A percentile compares a stretch with the other conserved stretches of the same genome.
These are phyloP conservation scores for Trichophaea hybrida DNA, from an alignment of 2,329 filamentous ascomycete genomes.

Conservation along the genomic window DNA sequence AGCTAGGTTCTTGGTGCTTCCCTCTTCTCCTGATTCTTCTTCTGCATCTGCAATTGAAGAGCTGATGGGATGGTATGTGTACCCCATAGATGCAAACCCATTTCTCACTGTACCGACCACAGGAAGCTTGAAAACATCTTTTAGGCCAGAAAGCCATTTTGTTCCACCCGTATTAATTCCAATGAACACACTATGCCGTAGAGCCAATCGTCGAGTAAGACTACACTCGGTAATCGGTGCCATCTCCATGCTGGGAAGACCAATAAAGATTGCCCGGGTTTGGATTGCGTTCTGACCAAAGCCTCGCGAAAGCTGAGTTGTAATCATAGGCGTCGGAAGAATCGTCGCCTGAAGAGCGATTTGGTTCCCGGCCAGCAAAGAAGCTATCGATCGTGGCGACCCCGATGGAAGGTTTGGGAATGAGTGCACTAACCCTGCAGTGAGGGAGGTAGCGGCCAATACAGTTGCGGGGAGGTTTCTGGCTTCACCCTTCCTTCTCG, in stretches of 20 bases:
- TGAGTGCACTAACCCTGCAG: conserved; percentile 1
- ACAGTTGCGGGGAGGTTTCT: not conserved
- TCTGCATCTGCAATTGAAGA: conserved; percentile 3
- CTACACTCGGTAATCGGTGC: conserved; percentile 13
- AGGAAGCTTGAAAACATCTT: conserved; percentile 5
- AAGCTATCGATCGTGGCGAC: conserved; percentile 10
- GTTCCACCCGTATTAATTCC: conserved; percentile 13
- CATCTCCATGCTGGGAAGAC: not conserved
- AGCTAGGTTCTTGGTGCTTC: not conserved
- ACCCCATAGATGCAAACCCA: conserved; percentile 17
- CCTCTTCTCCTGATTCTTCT: not conserved
- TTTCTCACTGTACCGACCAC: not conserved
- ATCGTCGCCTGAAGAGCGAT: conserved; percentile 9
- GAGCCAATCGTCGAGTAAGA: conserved; percentile 8
- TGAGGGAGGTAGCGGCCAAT: not conserved
- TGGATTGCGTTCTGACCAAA: conserved; percentile 11
- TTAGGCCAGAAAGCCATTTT: conserved; percentile 2
- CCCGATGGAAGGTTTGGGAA: conserved; percentile 12
- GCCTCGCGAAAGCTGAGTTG: conserved; percentile 9
- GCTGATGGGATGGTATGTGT: conserved; percentile 3
- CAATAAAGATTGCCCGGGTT: conserved; percentile 9
- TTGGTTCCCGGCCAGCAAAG: conserved; percentile 11
- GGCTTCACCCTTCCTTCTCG: not conserved
- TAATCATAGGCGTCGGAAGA: conserved; percentile 11
- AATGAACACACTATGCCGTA: conserved; percentile 13